Evolutionary conservation across 768 basidiomycete genomes (phyloP).

Genomic region (Collybia mongolica): DNA sequence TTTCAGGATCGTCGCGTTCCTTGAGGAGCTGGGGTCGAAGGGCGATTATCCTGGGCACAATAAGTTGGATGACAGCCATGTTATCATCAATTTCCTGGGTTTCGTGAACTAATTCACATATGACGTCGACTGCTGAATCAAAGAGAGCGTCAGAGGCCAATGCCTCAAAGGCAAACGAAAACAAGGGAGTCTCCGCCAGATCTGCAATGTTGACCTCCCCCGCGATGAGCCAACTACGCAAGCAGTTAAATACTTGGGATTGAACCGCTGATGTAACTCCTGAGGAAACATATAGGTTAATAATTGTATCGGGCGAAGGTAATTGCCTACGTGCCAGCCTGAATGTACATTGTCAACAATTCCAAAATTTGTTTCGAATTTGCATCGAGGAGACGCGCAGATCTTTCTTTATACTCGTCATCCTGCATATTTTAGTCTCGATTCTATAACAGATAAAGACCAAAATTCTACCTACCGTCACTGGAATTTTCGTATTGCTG

Average conservation of each 20-base stretch:
- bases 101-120: conserved; percentile 96
- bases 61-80: conserved; percentile 81
- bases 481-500: conserved; percentile 81
- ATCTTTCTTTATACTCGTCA: conserved; percentile 68
- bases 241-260: conserved; percentile 76
- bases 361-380: conserved; percentile 74
- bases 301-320: neutral
- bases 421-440: conserved; percentile 44
- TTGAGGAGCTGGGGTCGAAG: conserved; percentile 62
- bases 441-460: neutral
- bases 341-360: conserved; percentile 83
- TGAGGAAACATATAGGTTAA: conserved; percentile 26
- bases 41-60: conserved; percentile 83
- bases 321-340: conserved; percentile 66
- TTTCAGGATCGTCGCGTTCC: conserved; percentile 77
- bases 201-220: conserved; percentile 73
- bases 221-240: conserved; percentile 84
- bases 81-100: conserved; percentile 97
- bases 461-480: conserved; percentile 62
- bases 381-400: conserved; percentile 57
- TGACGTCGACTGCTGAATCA: conserved; percentile 86
- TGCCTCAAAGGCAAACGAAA: conserved; percentile 81
- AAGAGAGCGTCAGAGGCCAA: conserved; percentile 85
- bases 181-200: conserved; percentile 76
- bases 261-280: conserved; percentile 83